Evolutionary conservation across 805 yeast genomes (phyloP).

Genomic region (Wickerhamomyces tratensis): DNA sequence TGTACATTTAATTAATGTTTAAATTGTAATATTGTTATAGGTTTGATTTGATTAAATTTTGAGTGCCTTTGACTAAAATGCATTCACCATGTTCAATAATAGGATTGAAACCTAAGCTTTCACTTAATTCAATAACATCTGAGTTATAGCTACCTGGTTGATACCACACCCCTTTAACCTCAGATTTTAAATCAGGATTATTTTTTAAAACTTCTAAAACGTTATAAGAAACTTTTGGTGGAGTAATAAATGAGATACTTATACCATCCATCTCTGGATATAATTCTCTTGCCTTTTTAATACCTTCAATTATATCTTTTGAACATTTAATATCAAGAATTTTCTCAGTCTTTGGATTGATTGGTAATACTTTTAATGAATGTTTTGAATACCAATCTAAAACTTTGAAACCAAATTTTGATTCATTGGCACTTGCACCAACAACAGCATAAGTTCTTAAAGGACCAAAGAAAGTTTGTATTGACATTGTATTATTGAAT

Average conservation of each 20-base stretch:
- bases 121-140: conserved; percentile 33
- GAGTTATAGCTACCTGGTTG: conserved; percentile 73
- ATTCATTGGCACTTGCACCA: conserved; percentile 59
- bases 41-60: conserved; percentile 30
- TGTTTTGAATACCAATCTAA: conserved; percentile 55
- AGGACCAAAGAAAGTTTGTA: conserved; percentile 40
- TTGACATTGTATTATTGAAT: conserved; percentile 9
- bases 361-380: conserved; percentile 49
- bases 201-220: conserved; percentile 19
- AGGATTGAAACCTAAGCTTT: conserved; percentile 21
- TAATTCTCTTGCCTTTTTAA: conserved; percentile 11
- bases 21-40: too few relatives aligned
- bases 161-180: conserved; percentile 61
- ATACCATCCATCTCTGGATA: conserved; percentile 30
- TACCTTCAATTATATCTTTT: conserved; percentile 20
- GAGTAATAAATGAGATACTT: conserved; percentile 64
- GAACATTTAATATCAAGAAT: conserved; percentile 37
- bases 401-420: conserved; percentile 64
- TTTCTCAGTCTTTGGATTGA: conserved; percentile 46
- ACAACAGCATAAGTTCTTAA: conserved; percentile 50
- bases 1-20: too few relatives aligned
- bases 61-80: conserved; percentile 60
- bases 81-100: conserved; percentile 51
- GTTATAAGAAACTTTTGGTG: conserved; percentile 50
- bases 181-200: conserved; percentile 22